A percentile compares a stretch with the other conserved stretches of the same genome.
These are phyloP conservation scores for Jimgerdemannia flammicorona DNA, from an alignment of 192 early-diverging fungal species.

Conservation along the genomic window DNA sequence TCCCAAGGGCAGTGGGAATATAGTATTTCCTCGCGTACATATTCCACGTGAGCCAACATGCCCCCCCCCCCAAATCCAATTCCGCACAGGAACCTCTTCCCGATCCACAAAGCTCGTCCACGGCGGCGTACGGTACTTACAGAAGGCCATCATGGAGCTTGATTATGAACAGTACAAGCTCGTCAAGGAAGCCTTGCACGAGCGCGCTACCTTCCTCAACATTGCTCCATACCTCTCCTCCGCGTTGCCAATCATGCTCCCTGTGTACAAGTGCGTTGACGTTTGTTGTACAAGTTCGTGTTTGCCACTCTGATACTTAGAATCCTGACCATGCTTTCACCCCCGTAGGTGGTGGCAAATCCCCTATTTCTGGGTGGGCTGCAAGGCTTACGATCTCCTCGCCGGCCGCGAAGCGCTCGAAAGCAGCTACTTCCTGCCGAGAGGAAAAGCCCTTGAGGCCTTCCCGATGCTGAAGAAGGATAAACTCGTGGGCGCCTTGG, in stretches of 20 bases:
- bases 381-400: constrained; percentile 89
- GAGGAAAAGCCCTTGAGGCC: constrained; percentile 82
- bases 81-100: constrained; percentile 71
- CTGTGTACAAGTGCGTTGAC: constrained; percentile 75
- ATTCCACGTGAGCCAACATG: not conserved
- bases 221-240: constrained; percentile 95
- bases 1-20: not conserved
- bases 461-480: constrained; percentile 95
- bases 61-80: not conserved
- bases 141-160: constrained; percentile 92
- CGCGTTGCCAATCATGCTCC: constrained; percentile 93
- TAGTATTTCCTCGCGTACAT: not conserved
- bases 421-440: constrained; percentile 80
- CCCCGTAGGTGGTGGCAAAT: constrained; percentile 85
- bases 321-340: not conserved
- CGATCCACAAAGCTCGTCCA: constrained; percentile 95
- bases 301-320: not conserved
- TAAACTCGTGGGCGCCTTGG: constrained; percentile 85
- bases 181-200: constrained; percentile 92
- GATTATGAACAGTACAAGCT: constrained; percentile 97
- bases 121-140: constrained; percentile 94
- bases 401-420: constrained; percentile 82
- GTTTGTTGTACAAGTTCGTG: not conserved
- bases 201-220: constrained; percentile 88
- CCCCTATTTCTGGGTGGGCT: constrained; percentile 94